Evolutionary conservation across 352 stramenopile species (phyloP), one percentile per base, ranked within the genome.

Genomic region (Nothophytophthora sp.): DNA sequence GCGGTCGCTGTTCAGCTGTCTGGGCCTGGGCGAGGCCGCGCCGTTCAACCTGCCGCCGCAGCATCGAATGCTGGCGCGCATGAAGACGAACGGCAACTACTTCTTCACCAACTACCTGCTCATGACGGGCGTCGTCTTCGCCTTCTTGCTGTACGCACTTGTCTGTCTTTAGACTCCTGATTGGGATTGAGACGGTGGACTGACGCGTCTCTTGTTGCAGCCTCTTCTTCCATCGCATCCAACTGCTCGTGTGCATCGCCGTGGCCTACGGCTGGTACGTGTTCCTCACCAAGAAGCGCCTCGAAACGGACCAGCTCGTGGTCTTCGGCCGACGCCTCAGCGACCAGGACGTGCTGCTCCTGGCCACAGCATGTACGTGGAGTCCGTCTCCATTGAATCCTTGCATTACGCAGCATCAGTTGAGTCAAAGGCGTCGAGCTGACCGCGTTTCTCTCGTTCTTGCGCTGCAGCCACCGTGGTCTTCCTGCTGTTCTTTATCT

Each of bases 71-170:
- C 20, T 79, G 32, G 25, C 48, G 56, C 78, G 78, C n/a, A 67
- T 92, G 52, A 77, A 75, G 52, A 77, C 65, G 23, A 92, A 92
- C 70, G 63, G 62, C 50, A 71, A 72, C 56, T 92, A 75, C 55
- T 92, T 88, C 43, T 49, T 89, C 49, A 81, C 74, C 60, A 92
- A 92, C 57, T 92, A 92, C 43, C 18, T 92, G 46, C 60, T 89
- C 24, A 48, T 82, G 37, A 76, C 72, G 18, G 67, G 66, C 42
- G 58, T 64, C 19, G 58, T 88, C 39, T 86, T 90, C 52, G 76
- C 69, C 52, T 88, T 87, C 54, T 48, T 86, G 23, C 52, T 90
- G 75, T 88, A 22, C 20, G 69, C 61, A 25, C 11, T 15, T 24
- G 37, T 3, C n/a, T 19, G 15, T 15, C 6, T 4, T 42, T 23